Evolutionary conservation across 768 basidiomycete species (phyloP), one percentile per base, ranked within the genome.

Genomic region (Lactarius hengduanensis): DNA sequence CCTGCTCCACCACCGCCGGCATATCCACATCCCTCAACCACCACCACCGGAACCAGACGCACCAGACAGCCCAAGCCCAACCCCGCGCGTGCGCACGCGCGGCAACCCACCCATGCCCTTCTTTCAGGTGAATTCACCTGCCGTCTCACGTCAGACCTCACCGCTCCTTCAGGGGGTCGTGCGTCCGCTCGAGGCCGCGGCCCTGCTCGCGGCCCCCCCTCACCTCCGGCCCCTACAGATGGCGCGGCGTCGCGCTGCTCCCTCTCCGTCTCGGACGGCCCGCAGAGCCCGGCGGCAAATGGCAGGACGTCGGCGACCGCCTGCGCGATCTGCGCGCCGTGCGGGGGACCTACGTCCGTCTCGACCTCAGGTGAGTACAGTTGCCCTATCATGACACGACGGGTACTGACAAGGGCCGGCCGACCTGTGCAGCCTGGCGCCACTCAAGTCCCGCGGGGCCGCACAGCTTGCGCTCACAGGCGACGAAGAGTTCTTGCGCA

Each of bases 401-500:
- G 32, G 32, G 32, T 4, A 32, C 32, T 32, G 32, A 32, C 32
- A 32, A 32, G 32, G 4, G 32, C 32, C 22, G n/a, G n/a, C n/a
- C 32, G 6, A 7, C 6, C 32, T 32, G 32, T 32, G 32, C 34
- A 77, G 85, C 63, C 62, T 85, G 34, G 77, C 80, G 16, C 82
- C 86, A 2, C 70, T 79, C 59, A 81, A 82, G 62, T 82, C 82
- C 1, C 77, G 77, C 8, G 85, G 84, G 20, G 81, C 86, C 0
- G 84, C 84, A 0, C 74, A 83, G 32, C 75, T 90, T 40, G 70
- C 78, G 15, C 70, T 83, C 26, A 90, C 88, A 2, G 89, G 88
- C 10, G 86, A 88, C 71, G 50, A 57, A 0, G 78, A 79, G 30
- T 87, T 88, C 72, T 74, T 76, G 50, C 74, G 77, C 58, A 75